Evolutionary conservation across 805 yeast genomes (phyloP).

Genomic region (Ascoidea rubescens): DNA sequence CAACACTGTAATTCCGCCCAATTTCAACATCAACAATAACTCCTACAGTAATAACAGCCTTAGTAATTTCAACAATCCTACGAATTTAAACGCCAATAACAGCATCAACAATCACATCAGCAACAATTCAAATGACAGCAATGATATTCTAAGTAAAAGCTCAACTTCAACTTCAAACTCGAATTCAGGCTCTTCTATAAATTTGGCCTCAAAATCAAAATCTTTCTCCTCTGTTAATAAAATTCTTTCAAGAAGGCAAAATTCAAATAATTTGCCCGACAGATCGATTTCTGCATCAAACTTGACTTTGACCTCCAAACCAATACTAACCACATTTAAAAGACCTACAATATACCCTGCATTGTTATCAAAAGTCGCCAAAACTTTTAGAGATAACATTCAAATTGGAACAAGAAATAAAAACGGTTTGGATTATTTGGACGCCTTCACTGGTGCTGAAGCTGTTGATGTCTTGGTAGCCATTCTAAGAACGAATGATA

Average conservation of each 20-base stretch:
- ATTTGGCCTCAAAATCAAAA: neutral
- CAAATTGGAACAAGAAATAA: conserved; percentile 68
- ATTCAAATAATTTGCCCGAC: neutral
- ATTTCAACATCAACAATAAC: no score
- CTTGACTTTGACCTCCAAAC: neutral
- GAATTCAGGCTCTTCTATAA: neutral
- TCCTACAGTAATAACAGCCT: no score
- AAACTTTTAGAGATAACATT: conserved; percentile 54
- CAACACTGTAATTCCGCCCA: neutral
- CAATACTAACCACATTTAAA: neutral
- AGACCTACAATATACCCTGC: conserved; percentile 85
- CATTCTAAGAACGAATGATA: conserved; percentile 78
- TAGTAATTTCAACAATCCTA: neutral
- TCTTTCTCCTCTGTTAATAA: neutral
- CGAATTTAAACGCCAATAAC: no score
- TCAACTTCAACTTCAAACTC: neutral
- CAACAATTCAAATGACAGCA: neutral
- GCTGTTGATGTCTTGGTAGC: conserved; percentile 86
- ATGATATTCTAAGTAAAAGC: no score
- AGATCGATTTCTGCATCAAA: conserved; percentile 17
- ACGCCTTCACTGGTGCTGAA: conserved; percentile 85
- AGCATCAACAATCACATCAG: no score
- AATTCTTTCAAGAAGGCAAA: neutral
- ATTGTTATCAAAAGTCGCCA: conserved; percentile 71
- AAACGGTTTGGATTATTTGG: conserved; percentile 84